Evolutionary conservation across 495 filamentous ascomycete species (phyloP).

Genomic region (Cairneyella variabilis): DNA sequence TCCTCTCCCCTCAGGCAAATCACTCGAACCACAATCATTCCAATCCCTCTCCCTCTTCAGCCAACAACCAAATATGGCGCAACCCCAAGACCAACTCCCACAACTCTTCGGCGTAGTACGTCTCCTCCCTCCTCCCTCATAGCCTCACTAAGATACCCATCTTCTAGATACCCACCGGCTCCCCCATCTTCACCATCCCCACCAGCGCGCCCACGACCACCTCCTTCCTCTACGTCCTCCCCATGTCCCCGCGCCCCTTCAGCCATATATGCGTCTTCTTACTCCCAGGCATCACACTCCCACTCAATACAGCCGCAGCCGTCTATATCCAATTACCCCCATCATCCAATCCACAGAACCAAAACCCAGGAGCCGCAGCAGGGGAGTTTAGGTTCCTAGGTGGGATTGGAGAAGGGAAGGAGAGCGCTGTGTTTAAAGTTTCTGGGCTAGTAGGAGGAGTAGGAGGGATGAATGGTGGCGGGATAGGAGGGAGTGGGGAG

Average conservation of each 20-base stretch:
- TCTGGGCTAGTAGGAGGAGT: slow-evolving; percentile 28
- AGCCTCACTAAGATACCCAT: not conserved
- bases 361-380: slow-evolving; percentile 35
- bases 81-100: slow-evolving; percentile 19
- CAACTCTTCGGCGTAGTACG: slow-evolving; percentile 23
- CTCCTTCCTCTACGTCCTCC: slow-evolving; percentile 44
- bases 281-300: slow-evolving; percentile 72
- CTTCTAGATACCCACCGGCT: slow-evolving; percentile 41
- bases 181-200: slow-evolving; percentile 39
- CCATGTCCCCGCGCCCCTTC: slow-evolving; percentile 42
- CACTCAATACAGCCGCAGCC: slow-evolving; percentile 73
- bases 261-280: slow-evolving; percentile 86
- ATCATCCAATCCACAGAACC: no score
- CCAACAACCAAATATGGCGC: not conserved
- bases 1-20: no score
- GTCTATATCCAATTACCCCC: slow-evolving; percentile 83
- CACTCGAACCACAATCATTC: no score
- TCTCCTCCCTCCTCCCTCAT: slow-evolving; percentile 17
- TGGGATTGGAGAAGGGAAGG: slow-evolving; percentile 82
- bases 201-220: slow-evolving; percentile 34
- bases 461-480: slow-evolving; percentile 39
- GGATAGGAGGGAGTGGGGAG: slow-evolving; percentile 34
- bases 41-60: no score
- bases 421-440: slow-evolving; percentile 81
- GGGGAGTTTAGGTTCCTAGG: slow-evolving; percentile 76